phyloP scores from a whole-genome alignment of 2,329 filamentous ascomycete genomes.

The Pestalotiopsis sp. region DNA sequence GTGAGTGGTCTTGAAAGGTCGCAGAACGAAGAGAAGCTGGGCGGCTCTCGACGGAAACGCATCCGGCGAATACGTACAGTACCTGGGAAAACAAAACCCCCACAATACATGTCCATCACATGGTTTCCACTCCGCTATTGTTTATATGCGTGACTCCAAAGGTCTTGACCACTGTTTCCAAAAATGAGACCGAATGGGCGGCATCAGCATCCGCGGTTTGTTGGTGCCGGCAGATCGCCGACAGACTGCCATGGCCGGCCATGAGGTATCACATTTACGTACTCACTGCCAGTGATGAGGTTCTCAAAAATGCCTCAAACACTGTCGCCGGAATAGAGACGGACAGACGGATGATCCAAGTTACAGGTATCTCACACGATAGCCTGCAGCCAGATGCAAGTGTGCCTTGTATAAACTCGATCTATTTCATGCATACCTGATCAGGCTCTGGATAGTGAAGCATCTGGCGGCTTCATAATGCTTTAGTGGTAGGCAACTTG shows the following conservation, averaged over 20 bases:
- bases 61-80: background rate
- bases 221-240: background rate
- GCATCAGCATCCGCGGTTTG: too few species aligned
- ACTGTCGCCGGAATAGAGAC: background rate
- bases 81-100: background rate
- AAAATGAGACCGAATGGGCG: background rate
- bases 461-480: too few species aligned
- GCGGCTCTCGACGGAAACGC: background rate
- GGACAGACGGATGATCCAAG: background rate
- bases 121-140: background rate
- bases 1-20: background rate
- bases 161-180: background rate
- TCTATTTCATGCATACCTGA: too few species aligned
- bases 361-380: background rate
- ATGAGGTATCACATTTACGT: background rate
- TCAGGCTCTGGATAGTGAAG: too few species aligned
- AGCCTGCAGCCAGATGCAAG: background rate
- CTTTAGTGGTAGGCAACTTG: too few species aligned
- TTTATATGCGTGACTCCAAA: background rate
- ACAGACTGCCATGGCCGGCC: background rate
- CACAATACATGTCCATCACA: background rate
- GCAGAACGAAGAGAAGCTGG: background rate
- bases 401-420: background rate
- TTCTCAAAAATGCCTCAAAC: background rate
- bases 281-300: background rate